Conservation (phyloP, 257 asterid species). For the Verbascum thapsus region DNA sequence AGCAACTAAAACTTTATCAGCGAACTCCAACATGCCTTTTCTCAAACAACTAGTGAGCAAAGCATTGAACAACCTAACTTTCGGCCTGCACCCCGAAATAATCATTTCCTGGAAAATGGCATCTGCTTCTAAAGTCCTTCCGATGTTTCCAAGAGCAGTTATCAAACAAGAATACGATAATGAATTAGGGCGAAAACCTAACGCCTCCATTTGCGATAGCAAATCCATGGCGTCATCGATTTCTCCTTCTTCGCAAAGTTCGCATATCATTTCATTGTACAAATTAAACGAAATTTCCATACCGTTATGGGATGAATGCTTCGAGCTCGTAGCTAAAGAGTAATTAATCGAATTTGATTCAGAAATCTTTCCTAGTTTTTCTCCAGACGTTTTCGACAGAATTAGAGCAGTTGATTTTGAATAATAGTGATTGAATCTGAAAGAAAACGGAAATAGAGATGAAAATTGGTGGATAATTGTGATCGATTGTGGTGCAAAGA, state of each 20-base stretch:
- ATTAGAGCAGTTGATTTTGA: constrained; percentile 22
- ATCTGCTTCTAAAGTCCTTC: constrained; percentile 87
- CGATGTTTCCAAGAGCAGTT: constrained; percentile 62
- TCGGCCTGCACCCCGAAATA: constrained; percentile 56
- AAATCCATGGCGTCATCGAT: constrained; percentile 69
- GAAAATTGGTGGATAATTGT: constrained; percentile 17
- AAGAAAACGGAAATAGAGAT: constrained; percentile 9
- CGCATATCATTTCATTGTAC: constrained; percentile 55
- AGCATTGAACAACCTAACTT: constrained; percentile 50
- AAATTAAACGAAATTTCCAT: constrained; percentile 59
- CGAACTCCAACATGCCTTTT: constrained; percentile 68
- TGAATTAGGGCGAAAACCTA: constrained; percentile 60
- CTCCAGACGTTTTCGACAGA: constrained; percentile 8
- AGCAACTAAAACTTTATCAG: constrained; percentile 48
- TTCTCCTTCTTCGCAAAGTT: constrained; percentile 67
- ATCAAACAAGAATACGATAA: constrained; percentile 53
- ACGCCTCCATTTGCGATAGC: constrained; percentile 80
- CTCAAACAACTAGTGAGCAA: constrained; percentile 67
- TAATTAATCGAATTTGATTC: constrained; percentile 31
- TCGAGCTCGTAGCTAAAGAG: constrained; percentile 15
- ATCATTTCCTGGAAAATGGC: constrained; percentile 77
- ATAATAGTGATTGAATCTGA: constrained; percentile 9
- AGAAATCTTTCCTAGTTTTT: constrained; percentile 7
- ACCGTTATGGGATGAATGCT: constrained; percentile 24
- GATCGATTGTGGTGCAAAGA: constrained; percentile 20